Base-by-base conservation (phyloP, 768 basidiomycete species). In the Omphalotus guepiniiformis region DNA sequence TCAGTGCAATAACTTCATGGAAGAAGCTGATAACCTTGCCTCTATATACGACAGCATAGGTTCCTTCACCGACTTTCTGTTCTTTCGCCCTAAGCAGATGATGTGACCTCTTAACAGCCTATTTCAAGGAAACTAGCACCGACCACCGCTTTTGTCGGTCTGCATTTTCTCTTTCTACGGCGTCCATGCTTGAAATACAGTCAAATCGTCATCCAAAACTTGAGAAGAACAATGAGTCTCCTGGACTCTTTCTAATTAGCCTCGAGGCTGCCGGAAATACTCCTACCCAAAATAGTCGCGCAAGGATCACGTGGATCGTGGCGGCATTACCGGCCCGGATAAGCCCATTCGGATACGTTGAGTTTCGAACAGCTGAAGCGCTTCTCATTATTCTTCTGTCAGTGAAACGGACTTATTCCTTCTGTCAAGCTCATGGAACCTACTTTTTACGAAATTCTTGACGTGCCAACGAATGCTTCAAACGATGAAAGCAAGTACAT, bases 41-140 rank as follows among this genome's bases (percentile, higher is more conserved):
- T 82, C 82, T 78, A 67, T 95, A 97, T 2, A 97, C 93, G 37
- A 94, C 93, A 43, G 95, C 94, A 63, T 93, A 99, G 12, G 94
- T 88, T 66, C 96, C 96, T 64, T 91, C 88, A 56, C 88, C 88
- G 47, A 90, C 78, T 62, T 91, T 91, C 57, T 76, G 78, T 59
- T 87, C 87, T 58, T 91, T 91, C 12, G 73, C 72, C 88, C 88
- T 90, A 55, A 35, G 46, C 18, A 42, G 22, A 12, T 32, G 27
- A 48, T 53, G 26, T 38, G 40, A 11, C 48, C 52, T 37, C 48
- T 51, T 13, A 37, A 40, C 7, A 4, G n/a, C n/a, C n/a, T n/a
- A 45, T 26, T n/a, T 8, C 37, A 48, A 45, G 23, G 19, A 39
- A 47, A 32, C 29, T 8, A 4, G 27, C 23, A 58, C 65, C 15